These are phyloP conservation scores for Camellia oleifera DNA, from an alignment of 179 eudicot species.

Conservation along the genomic window DNA sequence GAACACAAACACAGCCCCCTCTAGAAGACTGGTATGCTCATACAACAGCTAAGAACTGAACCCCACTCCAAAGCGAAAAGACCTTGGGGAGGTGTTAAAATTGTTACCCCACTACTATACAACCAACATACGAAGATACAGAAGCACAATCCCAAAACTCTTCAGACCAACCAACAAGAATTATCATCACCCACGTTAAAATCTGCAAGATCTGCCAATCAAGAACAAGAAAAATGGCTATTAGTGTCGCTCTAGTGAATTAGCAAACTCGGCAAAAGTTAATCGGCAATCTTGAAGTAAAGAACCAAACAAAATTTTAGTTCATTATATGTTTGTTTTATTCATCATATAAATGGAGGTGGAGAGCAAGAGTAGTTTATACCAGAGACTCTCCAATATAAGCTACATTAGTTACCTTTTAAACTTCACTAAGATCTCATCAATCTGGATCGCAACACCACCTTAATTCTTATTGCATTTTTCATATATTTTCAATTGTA, in stretches of 20 bases:
- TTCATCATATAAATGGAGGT: neutral
- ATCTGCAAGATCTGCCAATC: constrained; percentile 2
- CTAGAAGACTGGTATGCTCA: neutral
- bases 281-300: neutral
- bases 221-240: neutral
- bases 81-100: neutral
- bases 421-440: no score
- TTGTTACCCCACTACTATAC: neutral
- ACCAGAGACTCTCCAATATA: no score
- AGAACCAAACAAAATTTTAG: neutral
- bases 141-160: neutral
- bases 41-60: neutral
- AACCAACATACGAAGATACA: constrained; percentile 2
- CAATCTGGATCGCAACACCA: no score
- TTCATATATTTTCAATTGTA: no score
- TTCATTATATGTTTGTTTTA: neutral
- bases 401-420: no score
- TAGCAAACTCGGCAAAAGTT: neutral
- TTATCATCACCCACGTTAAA: neutral
- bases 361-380: no score
- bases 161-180: neutral
- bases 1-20: neutral
- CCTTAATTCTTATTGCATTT: no score
- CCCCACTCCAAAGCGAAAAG: neutral
- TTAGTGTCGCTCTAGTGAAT: neutral